A percentile compares a stretch with the other conserved stretches of the same genome.
Conservation (phyloP, 2,329 filamentous ascomycete genomes). For the Apiospora marii region DNA sequence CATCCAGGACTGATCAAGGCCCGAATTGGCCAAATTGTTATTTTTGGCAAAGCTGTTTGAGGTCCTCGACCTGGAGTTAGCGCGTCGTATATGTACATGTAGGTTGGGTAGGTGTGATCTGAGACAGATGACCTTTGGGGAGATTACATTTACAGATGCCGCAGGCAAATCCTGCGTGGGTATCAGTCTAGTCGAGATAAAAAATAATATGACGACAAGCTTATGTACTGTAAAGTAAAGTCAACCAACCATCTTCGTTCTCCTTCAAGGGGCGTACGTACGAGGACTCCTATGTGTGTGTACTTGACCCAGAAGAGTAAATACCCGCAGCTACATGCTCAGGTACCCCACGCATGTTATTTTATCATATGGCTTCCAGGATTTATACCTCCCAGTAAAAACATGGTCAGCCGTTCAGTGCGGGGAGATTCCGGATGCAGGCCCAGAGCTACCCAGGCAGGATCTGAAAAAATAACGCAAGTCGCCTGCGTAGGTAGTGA, state of each 20-base stretch:
- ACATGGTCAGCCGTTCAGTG: background rate
- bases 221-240: background rate
- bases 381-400: background rate
- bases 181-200: background rate
- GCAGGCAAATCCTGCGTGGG: background rate
- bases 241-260: background rate
- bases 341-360: background rate
- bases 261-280: background rate
- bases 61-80: background rate
- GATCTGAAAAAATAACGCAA: background rate
- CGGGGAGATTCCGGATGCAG: constrained; percentile 2
- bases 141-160: background rate
- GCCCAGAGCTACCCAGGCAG: background rate
- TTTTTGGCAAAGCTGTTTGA: background rate
- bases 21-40: background rate
- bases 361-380: background rate
- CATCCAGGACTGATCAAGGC: background rate
- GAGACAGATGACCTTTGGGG: background rate
- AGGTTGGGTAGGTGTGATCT: background rate
- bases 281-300: background rate
- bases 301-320: background rate
- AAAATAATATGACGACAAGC: background rate
- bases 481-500: background rate
- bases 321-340: background rate
- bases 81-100: background rate